A percentile compares a stretch with the other conserved stretches of the same genome.
Evolutionary conservation across 805 yeast species (phyloP).

Genomic region (Wickerhamiella qilinensis): DNA sequence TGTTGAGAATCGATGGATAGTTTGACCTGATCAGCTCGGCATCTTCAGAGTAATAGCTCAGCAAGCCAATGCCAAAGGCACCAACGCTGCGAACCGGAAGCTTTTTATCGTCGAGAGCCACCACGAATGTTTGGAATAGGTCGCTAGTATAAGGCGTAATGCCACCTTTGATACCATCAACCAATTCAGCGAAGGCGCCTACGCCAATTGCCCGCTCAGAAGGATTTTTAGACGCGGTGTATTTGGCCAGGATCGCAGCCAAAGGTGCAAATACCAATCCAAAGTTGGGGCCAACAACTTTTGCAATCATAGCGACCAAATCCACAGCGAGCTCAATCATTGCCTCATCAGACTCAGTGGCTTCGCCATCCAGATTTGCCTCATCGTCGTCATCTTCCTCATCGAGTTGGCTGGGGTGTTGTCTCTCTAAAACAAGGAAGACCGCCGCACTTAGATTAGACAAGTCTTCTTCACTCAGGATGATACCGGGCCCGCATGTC

Average conservation of each 20-base stretch:
- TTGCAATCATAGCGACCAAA: constrained; percentile 60
- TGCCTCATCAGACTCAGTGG: constrained; percentile 40
- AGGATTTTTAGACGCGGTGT: constrained; percentile 31
- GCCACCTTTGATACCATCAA: constrained; percentile 48
- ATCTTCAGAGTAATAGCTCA: constrained; percentile 36
- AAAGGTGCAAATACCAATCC: constrained; percentile 61
- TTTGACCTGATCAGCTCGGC: constrained; percentile 42
- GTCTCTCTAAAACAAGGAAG: constrained; percentile 58
- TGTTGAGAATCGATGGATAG: constrained; percentile 52
- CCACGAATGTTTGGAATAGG: constrained; percentile 44
- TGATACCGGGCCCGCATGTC: constrained; percentile 53
- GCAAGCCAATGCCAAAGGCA: constrained; percentile 86
- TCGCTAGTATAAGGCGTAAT: constrained; percentile 53
- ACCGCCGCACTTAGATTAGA: constrained; percentile 57
- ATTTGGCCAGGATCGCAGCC: constrained; percentile 38
- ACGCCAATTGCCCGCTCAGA: constrained; percentile 68
- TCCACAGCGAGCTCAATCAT: constrained; percentile 76
- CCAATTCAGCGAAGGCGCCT: constrained; percentile 84
- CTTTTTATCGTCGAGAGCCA: constrained; percentile 58
- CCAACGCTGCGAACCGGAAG: constrained; percentile 75
- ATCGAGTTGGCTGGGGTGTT: constrained; percentile 69
- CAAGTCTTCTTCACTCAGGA: constrained; percentile 39
- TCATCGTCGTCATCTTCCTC: constrained; percentile 37
- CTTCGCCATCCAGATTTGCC: constrained; percentile 31
- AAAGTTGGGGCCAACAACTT: constrained; percentile 68